Evolutionary conservation across 306 rosid species (phyloP), one percentile per base, ranked within the genome.

Genomic region (Lagenaria siceraria): DNA sequence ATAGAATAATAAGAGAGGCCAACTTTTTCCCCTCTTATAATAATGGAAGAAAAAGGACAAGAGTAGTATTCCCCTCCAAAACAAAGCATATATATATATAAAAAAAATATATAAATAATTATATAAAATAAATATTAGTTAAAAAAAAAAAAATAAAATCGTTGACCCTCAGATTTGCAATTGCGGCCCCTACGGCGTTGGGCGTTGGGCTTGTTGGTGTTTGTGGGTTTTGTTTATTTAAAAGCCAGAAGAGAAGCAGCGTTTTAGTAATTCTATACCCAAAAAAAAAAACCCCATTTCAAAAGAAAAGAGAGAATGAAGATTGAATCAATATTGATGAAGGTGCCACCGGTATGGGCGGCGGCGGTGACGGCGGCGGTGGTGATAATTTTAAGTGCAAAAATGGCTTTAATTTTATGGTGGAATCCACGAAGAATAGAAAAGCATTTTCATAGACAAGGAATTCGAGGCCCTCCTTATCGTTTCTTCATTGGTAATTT

Each of bases 121-220:
- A 43, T 43, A 9, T 10, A 43, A 10, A 10, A 3, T 49, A 12
- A 2, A 3, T 14, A 12, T 49, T 14, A 13, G 3, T 49, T 8
- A 22, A 21, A 21, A 74, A 35, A 71, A n/a, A 9, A 56, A 12
- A 46, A 46, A 43, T 10, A 43, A 43, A 43, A 51, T 84, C 85
- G 97, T 96, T 92, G 98, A 92, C 98, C 88, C 91, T 88, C 73
- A 51, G 83, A 86, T 78, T 80, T 86, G 81, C 86, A 86, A 87
- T 87, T 90, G 97, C 97, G 99, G 91, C 89, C 97, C 97, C 98
- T 87, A 90, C 97, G 96, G 86, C 97, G 98, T 85, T 90, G 98
- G 96, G 86, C 96, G 97, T 85, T 90, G 98, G 96, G 84, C 89
- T 85, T 86, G 96, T 51, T 51, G 55, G 55, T 51, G 55, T 52